Evolutionary conservation across 345 rosid species (phyloP).

Genomic region (Eucalyptus melliodora): DNA sequence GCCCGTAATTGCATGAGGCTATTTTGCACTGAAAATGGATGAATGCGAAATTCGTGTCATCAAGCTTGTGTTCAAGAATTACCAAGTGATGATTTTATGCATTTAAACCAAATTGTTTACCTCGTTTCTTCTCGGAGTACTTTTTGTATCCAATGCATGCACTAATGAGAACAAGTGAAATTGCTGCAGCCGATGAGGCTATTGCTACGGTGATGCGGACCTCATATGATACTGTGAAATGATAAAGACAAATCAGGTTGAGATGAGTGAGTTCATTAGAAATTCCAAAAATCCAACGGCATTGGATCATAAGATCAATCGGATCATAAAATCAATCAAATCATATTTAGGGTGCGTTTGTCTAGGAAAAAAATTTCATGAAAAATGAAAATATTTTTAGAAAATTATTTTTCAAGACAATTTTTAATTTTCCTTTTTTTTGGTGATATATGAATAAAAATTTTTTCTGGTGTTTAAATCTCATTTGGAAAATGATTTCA

Average conservation of each 20-base stretch:
- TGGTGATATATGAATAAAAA: too few relatives aligned
- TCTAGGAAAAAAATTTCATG: too few relatives aligned
- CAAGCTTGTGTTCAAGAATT: neutral
- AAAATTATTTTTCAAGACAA: too few relatives aligned
- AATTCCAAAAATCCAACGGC: neutral
- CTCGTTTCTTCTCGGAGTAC: neutral
- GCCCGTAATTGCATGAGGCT: neutral
- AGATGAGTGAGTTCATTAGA: neutral
- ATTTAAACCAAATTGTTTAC: neutral
- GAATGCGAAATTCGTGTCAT: neutral
- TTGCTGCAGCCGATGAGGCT: neutral
- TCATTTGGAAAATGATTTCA: too few relatives aligned
- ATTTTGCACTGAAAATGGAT: neutral
- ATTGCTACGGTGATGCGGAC: neutral
- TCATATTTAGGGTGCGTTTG: neutral
- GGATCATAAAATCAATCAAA: neutral
- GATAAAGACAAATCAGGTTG: neutral
- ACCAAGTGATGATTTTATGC: neutral
- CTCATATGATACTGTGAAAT: neutral
- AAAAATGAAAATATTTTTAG: too few relatives aligned
- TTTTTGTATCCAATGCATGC: neutral
- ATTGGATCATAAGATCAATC: neutral
- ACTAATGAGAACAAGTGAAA: neutral
- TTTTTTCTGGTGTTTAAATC: fast-evolving
- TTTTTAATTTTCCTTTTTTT: too few relatives aligned